Percentiles rank a stretch among this genome's conserved stretches.
Conservation (phyloP, 2,329 filamentous ascomycete genomes). For the Ploettnerulaceae sp. region DNA sequence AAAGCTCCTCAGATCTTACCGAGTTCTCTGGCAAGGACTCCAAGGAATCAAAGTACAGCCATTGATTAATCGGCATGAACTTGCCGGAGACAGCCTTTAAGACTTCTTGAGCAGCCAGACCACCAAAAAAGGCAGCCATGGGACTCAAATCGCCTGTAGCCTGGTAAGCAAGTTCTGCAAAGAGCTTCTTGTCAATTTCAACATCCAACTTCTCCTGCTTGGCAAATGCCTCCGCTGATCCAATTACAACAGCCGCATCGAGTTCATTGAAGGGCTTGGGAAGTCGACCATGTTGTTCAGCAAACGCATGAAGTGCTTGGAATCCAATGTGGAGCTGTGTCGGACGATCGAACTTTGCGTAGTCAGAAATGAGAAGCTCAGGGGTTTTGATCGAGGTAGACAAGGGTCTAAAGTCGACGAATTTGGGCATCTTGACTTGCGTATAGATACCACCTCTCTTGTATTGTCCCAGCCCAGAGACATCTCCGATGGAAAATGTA, state of each 20-base stretch:
- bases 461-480: constrained; percentile 82
- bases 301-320: constrained; percentile 86
- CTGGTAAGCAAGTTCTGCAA: constrained; percentile 92
- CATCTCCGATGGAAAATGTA: constrained; percentile 94
- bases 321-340: constrained; percentile 88
- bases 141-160: constrained; percentile 85
- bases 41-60: constrained; percentile 96
- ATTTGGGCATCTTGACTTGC: constrained; percentile 98
- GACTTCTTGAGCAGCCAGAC: constrained; percentile 87
- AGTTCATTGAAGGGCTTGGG: constrained; percentile 79
- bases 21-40: constrained; percentile 80
- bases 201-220: constrained; percentile 70
- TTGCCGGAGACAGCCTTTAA: constrained; percentile 97
- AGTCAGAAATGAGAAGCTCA: constrained; percentile 88
- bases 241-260: constrained; percentile 75
- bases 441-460: constrained; percentile 83
- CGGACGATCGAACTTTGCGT: constrained; percentile 94
- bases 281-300: constrained; percentile 66
- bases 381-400: constrained; percentile 76
- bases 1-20: constrained; percentile 76
- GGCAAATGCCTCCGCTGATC: constrained; percentile 69
- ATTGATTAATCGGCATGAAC: constrained; percentile 92
- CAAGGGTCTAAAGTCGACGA: constrained; percentile 81
- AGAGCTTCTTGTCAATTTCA: constrained; percentile 86
- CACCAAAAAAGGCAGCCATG: constrained; percentile 93